phyloP scores from a whole-genome alignment of 208 protist genomes.

The Novymonas esmeraldas region DNA sequence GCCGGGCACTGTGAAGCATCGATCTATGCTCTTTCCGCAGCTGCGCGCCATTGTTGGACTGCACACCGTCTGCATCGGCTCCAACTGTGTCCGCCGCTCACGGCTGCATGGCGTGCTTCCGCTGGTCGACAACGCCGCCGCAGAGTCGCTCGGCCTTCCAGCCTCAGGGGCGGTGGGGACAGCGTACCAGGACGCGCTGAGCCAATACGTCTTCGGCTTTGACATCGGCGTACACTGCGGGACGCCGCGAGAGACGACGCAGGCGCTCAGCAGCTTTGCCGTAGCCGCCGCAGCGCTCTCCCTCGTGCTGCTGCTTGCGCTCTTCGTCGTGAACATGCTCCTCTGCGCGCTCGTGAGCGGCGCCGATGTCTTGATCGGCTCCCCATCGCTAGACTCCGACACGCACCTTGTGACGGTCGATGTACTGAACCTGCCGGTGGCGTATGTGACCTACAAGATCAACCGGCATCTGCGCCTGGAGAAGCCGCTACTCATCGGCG shows the following conservation, averaged over 20 bases:
- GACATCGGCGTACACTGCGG: slow-evolving; percentile 45
- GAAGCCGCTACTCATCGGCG: slow-evolving; percentile 22
- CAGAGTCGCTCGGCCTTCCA: background rate
- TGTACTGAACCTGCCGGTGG: slow-evolving; percentile 11
- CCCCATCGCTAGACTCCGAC: slow-evolving; percentile 14
- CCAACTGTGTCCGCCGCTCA: slow-evolving; percentile 29
- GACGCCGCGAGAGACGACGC: background rate
- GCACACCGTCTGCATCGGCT: slow-evolving; percentile 28
- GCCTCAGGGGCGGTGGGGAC: background rate
- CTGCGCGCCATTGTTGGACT: slow-evolving; percentile 43
- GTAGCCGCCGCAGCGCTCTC: slow-evolving; percentile 30
- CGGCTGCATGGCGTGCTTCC: slow-evolving; percentile 16
- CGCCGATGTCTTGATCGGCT: slow-evolving; percentile 24
- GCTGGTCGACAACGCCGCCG: slow-evolving; percentile 9
- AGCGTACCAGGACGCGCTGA: slow-evolving; percentile 21
- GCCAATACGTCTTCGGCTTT: slow-evolving; percentile 55
- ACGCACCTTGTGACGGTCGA: slow-evolving; percentile 21
- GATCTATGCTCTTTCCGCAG: slow-evolving; percentile 42
- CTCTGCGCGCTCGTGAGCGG: slow-evolving; percentile 35
- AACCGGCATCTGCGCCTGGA: slow-evolving; percentile 25
- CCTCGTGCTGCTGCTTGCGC: slow-evolving; percentile 25
- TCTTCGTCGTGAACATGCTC: slow-evolving; percentile 12
- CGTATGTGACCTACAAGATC: slow-evolving; percentile 26
- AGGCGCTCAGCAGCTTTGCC: slow-evolving; percentile 16
- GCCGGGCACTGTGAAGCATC: background rate